These are phyloP conservation scores for Fonsecaea nubica DNA, from an alignment of 2,329 filamentous ascomycete genomes.

Conservation along the genomic window DNA sequence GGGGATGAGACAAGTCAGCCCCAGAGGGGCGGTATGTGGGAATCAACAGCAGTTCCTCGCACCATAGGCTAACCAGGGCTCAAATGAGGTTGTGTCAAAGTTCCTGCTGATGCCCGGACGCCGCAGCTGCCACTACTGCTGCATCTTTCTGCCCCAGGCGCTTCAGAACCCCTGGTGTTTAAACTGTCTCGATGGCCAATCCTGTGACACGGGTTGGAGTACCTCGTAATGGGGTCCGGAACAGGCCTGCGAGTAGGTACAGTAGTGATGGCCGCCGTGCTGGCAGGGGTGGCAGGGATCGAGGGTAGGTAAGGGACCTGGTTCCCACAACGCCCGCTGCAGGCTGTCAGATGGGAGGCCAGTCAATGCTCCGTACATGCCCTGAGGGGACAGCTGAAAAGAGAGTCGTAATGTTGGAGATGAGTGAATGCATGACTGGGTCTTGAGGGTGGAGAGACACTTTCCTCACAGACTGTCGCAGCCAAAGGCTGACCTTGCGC, in stretches of 20 bases:
- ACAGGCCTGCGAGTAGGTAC: neutral
- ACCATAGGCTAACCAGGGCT: slow-evolving; percentile 13
- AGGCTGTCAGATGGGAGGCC: slow-evolving; percentile 16
- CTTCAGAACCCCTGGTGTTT: slow-evolving; percentile 4
- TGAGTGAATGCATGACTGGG: neutral
- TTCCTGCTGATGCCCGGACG: slow-evolving; percentile 23
- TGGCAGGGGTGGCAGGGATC: slow-evolving; percentile 9
- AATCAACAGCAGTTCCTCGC: slow-evolving; percentile 9
- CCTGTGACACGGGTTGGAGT: neutral
- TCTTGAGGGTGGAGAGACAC: neutral
- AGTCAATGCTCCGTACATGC: neutral
- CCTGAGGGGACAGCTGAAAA: slow-evolving; percentile 17
- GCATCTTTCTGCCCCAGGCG: slow-evolving; percentile 2
- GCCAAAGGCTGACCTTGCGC: neutral
- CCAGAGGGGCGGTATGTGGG: slow-evolving; percentile 32
- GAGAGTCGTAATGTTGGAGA: neutral
- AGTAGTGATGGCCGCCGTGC: too few species aligned
- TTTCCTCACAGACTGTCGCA: neutral
- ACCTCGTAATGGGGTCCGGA: neutral
- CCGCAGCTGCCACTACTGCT: neutral
- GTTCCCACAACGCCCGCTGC: neutral
- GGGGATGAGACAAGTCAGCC: slow-evolving; percentile 22
- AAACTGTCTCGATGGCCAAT: slow-evolving; percentile 13
- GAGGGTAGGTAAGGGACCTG: slow-evolving; percentile 4
- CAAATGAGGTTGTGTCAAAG: slow-evolving; percentile 8